phyloP scores from a whole-genome alignment of 495 filamentous ascomycete species.

The Pyrenopolyporus hunteri region DNA sequence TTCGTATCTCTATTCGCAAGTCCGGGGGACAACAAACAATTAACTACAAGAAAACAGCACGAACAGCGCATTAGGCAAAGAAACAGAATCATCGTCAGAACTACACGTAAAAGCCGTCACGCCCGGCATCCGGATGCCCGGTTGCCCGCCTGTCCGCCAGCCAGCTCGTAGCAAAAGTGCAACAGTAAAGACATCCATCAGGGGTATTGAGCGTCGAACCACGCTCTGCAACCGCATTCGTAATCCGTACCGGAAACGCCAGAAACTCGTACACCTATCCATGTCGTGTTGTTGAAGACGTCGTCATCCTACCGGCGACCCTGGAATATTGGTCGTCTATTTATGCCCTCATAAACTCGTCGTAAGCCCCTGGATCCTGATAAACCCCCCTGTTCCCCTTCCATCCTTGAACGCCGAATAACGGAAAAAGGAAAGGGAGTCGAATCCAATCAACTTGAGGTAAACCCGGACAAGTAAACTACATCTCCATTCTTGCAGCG shows the following conservation, averaged over 20 bases:
- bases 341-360: not conserved
- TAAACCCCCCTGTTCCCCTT: constrained; percentile 1
- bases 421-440: constrained; percentile 12
- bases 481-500: constrained; percentile 71
- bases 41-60: not conserved
- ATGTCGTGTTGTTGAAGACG: constrained; percentile 27
- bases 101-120: not conserved
- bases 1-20: not conserved
- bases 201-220: constrained; percentile 28
- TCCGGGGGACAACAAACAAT: not conserved
- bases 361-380: constrained; percentile 6
- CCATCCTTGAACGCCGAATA: constrained; percentile 28
- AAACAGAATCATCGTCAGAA: not conserved
- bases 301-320: not conserved
- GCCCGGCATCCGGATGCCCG: not conserved
- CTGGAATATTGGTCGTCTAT: not conserved
- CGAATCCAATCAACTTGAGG: not conserved
- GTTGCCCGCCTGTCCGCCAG: not conserved
- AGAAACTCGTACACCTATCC: constrained; percentile 20
- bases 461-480: constrained; percentile 14
- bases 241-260: constrained; percentile 20
- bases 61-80: not conserved
- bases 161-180: not conserved
- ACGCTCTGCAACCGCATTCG: constrained; percentile 7
- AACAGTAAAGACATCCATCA: not conserved